Evolutionary conservation across 768 basidiomycete species (phyloP).

Genomic region (Boletus tomentosulus): DNA sequence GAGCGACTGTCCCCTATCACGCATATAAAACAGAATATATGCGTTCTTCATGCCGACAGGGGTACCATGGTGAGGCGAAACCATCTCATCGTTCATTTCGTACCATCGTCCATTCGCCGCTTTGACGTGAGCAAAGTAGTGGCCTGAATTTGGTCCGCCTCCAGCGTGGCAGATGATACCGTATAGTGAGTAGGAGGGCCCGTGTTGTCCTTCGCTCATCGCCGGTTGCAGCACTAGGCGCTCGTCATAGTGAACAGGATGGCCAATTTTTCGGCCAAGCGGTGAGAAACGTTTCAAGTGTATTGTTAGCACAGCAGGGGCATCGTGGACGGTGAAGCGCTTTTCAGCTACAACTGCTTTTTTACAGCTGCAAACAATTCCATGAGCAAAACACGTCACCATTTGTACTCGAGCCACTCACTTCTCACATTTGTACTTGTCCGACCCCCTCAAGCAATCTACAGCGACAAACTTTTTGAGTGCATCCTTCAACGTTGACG

Average conservation of each 20-base stretch:
- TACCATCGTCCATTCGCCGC: conserved; percentile 69
- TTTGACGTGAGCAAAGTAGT: conserved; percentile 88
- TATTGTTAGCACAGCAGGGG: conserved; percentile 83
- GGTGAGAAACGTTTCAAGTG: conserved; percentile 96
- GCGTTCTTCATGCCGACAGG: conserved; percentile 73
- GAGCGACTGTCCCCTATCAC: conserved; percentile 70
- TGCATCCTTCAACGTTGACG: conserved; percentile 61
- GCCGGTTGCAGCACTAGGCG: conserved; percentile 63
- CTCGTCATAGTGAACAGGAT: conserved; percentile 75
- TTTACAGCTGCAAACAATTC: conserved; percentile 67
- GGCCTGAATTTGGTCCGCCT: conserved; percentile 89
- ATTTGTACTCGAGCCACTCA: conserved; percentile 38
- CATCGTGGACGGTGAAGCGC: conserved; percentile 81
- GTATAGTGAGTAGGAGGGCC: conserved; percentile 81
- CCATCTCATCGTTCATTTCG: conserved; percentile 91
- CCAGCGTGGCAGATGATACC: conserved; percentile 94
- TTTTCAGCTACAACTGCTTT: conserved; percentile 88
- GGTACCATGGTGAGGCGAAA: conserved; percentile 39
- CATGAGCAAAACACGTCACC: conserved; percentile 4
- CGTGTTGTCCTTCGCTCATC: conserved; percentile 80
- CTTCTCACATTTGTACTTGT: conserved; percentile 99
- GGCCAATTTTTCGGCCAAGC: conserved; percentile 80
- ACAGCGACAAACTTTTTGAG: conserved; percentile 75
- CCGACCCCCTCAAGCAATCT: conserved; percentile 81
- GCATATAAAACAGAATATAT: conserved; percentile 91